Conservation (phyloP, 116 monocot species). For the Trichopus zeylanicus region DNA sequence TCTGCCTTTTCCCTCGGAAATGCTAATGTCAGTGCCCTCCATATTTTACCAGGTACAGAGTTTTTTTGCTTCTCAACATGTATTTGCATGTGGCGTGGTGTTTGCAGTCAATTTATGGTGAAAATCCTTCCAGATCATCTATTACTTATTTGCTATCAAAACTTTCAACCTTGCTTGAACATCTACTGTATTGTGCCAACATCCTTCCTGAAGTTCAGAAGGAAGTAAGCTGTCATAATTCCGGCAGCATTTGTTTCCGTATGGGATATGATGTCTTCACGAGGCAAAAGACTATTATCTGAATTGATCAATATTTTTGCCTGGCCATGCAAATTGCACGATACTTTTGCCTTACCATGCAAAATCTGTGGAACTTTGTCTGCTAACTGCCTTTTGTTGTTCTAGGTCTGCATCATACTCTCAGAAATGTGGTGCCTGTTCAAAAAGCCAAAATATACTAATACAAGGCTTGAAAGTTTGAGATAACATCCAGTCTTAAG, state of each 20-base stretch:
- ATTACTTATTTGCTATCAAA: conserved; percentile 42
- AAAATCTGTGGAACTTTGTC: background rate
- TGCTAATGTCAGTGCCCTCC: conserved; percentile 5
- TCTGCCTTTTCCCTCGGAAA: background rate
- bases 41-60: conserved; percentile 58
- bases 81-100: conserved; percentile 84
- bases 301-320: background rate
- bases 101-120: conserved; percentile 57
- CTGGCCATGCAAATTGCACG: too few relatives aligned
- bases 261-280: background rate
- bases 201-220: conserved; percentile 30
- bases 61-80: conserved; percentile 95
- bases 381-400: background rate
- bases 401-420: conserved; percentile 71
- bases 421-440: conserved; percentile 90
- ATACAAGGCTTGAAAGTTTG: conserved; percentile 58
- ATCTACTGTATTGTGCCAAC: conserved; percentile 37
- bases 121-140: conserved; percentile 64
- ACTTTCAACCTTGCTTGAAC: conserved; percentile 51
- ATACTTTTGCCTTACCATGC: too few relatives aligned
- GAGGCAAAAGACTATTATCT: background rate
- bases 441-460: conserved; percentile 55
- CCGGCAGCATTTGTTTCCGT: background rate
- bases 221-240: conserved; percentile 33
- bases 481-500: conserved; percentile 50